A percentile compares a stretch with the other conserved stretches of the same genome.
Conservation (phyloP, 75 land plant genomes). For the Picea glauca region DNA sequence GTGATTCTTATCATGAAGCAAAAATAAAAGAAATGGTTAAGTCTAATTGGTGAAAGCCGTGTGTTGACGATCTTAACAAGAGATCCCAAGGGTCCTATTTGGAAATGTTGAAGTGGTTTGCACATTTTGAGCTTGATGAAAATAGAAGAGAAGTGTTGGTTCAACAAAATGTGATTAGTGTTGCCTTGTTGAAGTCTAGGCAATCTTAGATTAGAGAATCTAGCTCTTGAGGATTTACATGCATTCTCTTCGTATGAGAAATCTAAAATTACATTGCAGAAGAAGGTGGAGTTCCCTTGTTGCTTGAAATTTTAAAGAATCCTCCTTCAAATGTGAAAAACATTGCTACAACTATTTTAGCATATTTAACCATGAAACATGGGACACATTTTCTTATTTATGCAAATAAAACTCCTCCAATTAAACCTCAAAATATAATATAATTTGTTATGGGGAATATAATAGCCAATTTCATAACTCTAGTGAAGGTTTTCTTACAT, state of each 20-base stretch:
- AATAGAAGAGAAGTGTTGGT: too few relatives aligned
- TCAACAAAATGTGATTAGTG: too few relatives aligned
- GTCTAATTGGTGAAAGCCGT: conserved; percentile 13
- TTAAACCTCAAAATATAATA: conserved; percentile 3
- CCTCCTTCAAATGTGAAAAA: background rate
- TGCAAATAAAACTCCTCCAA: conserved; percentile 1
- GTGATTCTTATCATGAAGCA: conserved; percentile 3
- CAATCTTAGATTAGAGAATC: background rate
- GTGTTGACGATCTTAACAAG: background rate
- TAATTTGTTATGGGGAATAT: too few relatives aligned
- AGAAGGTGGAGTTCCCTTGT: conserved; percentile 15
- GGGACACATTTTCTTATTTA: conserved; percentile 5
- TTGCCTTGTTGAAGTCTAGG: too few relatives aligned
- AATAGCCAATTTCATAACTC: too few relatives aligned
- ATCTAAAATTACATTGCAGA: conserved; percentile 6
- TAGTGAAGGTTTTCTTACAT: too few relatives aligned
- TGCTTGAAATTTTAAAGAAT: conserved; percentile 3
- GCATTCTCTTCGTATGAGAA: conserved; percentile 10
- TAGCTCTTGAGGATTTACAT: conserved; percentile 16
- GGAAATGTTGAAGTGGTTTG: too few relatives aligned
- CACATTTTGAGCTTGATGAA: too few relatives aligned
- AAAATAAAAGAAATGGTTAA: conserved; percentile 16
- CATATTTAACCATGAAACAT: conserved; percentile 9
- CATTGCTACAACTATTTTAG: conserved; percentile 11
- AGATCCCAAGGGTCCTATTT: too few relatives aligned